Evolutionary conservation across 2,329 filamentous ascomycete species (phyloP), one percentile per base, ranked within the genome.

Genomic region (Venturia oleaginea): DNA sequence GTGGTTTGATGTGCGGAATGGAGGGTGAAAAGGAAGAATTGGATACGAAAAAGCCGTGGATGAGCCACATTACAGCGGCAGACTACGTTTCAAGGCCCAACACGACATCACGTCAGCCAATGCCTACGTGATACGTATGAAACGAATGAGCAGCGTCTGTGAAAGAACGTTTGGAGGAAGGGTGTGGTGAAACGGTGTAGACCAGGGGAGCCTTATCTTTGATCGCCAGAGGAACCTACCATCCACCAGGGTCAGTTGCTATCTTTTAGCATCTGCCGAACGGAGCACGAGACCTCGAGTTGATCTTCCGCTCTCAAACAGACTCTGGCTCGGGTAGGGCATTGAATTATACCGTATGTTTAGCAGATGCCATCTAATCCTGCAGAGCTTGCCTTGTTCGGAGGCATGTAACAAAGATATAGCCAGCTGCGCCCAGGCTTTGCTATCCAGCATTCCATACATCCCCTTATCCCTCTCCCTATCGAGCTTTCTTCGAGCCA

Each of bases 41-140:
- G 13, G 24, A 15, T 11, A 54, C 46, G 17, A 55, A 17, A 2
- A 32, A 13, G 30, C 13, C 24, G 48, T 55, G 48, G 27, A 32
- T 30, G 27, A 55, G 48, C 48, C 8, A 51, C 46, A 27, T 24
- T 51, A 24, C 46, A 7, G 27, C 51, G 51, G 30, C 15, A 55
- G 27, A 34, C 27, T 34, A 19, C 3, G 51, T 57, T 57, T 57
- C 51, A 32, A 54, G 48, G 11, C 27, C 24, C 48, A 54, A 24
- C 24, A n/a, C 3, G 51, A 17, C 51, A 32, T 30, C 51, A 34
- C 51, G 51, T 57, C 51, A 34, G 51, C n/a, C 15, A 17, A 3
- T 34, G 24, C 34, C 51, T 57, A 57, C 24, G 51, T 57, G 51
- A 57, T 57, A 57, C 51, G 51, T 32, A 57, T 57, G 51, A 57